phyloP scores from a whole-genome alignment of 352 stramenopile genomes.

The Globisporangium radiosum region DNA sequence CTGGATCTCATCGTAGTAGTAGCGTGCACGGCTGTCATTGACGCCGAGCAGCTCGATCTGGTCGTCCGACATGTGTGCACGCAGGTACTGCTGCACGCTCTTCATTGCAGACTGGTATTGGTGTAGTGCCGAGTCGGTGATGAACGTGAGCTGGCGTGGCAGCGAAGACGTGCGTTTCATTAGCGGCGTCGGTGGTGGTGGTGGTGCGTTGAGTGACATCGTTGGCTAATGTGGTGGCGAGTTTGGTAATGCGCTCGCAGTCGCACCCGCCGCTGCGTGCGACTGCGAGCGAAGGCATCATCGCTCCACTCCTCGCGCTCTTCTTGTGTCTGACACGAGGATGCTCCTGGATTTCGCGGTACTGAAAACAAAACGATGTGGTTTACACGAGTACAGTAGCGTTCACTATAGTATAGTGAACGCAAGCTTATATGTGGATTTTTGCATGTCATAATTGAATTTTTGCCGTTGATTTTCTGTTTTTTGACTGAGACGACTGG shows the following conservation, averaged over 20 bases:
- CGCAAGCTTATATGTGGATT: not conserved
- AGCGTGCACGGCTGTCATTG: constrained; percentile 38
- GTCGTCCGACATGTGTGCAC: constrained; percentile 22
- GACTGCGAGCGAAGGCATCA: constrained; percentile 2
- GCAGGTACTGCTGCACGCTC: constrained; percentile 44
- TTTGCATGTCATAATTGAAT: too few species aligned
- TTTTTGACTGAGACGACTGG: too few species aligned
- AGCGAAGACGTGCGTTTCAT: constrained; percentile 3
- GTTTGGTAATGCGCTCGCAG: constrained; percentile 6
- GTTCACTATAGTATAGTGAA: not conserved
- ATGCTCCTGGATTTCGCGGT: not conserved
- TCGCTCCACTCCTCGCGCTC: not conserved
- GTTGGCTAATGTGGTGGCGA: not conserved
- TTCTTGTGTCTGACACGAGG: not conserved
- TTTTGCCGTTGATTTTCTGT: too few species aligned
- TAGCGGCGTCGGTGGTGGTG: not conserved
- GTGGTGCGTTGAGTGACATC: not conserved
- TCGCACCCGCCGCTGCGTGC: not conserved
- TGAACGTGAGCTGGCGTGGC: constrained; percentile 13
- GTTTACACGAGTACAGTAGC: not conserved
- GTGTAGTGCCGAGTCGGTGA: constrained; percentile 10
- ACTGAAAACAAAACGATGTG: not conserved
- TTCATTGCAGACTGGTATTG: constrained; percentile 48
- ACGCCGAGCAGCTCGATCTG: constrained; percentile 41
- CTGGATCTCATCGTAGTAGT: constrained; percentile 55